Base-by-base conservation (phyloP, 2,329 filamentous ascomycete species). In the Penicillium paneum region DNA sequence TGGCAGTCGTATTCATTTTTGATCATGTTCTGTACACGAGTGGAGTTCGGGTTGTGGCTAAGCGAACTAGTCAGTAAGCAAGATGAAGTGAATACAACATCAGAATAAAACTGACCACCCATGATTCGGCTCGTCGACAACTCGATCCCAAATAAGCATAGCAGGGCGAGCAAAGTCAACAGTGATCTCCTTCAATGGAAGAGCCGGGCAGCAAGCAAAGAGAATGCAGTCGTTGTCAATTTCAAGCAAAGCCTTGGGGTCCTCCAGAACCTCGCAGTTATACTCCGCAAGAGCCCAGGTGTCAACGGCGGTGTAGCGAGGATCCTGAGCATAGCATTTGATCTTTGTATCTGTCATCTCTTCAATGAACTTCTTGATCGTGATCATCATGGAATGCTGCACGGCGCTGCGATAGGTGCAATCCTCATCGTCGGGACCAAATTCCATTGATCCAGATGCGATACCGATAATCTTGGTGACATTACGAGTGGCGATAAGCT, bases 71-170 rank as follows among this genome's bases (percentile, higher is more conserved):
- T 32, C 5, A 31, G n/a, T 31, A 10, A 21, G 40, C n/a, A 43
- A 29, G n/a, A 7, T 24, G 36, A 41, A 28, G 21, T 13, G 26
- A 42, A 19, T 11, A 19, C 11, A 29, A 6, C 2, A 19, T 42
- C 40, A 3, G n/a, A 29, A 13, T 42, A 10, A 19, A 11, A 42
- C 42, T 32, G 0, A 45, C 42, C 29, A 13, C 2, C 8, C 17
- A 11, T 3, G 2, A 1, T 10, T 2, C 2, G 3, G 2, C 3
- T 15, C 3, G 10, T 2, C 1, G 5, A 19, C 12, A 21, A 44
- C 28, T 21, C 1, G 8, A 21, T 32, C 42, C 42, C 42, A 44
- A 21, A 44, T 19, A 6, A 44, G 8, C 28, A 32, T 32, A 2
- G 17, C 28, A 3, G 42, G 42, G 1, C 42, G 42, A 15, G 28